These are phyloP conservation scores for Thraustotheca clavata DNA, from an alignment of 352 stramenopile genomes.

Conservation along the genomic window DNA sequence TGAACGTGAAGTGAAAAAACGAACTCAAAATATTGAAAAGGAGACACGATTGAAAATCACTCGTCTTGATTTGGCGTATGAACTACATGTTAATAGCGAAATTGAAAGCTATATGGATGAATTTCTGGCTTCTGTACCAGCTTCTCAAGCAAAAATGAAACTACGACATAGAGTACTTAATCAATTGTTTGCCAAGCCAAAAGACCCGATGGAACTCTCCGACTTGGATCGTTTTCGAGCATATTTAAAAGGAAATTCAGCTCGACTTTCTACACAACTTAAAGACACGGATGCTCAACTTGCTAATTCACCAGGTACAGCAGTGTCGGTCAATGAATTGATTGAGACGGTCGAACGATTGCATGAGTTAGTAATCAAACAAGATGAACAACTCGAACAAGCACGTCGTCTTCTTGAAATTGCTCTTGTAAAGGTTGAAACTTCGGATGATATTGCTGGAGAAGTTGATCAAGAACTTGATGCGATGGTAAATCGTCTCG, in stretches of 20 bases:
- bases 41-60: background rate
- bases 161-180: background rate
- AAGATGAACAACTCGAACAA: conserved; percentile 2
- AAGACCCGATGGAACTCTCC: background rate
- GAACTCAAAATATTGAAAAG: background rate
- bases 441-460: background rate
- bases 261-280: background rate
- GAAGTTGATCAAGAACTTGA: background rate
- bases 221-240: background rate
- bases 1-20: background rate
- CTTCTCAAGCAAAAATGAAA: background rate
- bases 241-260: background rate
- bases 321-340: background rate
- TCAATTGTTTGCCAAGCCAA: background rate
- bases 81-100: conserved; percentile 4
- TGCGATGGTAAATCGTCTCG: background rate
- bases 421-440: background rate
- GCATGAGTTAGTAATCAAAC: background rate
- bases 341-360: background rate
- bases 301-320: background rate
- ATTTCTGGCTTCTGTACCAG: background rate
- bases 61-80: background rate
- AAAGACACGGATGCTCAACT: background rate
- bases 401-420: background rate
- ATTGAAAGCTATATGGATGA: background rate